Evolutionary conservation across 164 flowering plant genomes (phyloP).

Genomic region (Chloranthus sessilifolius): DNA sequence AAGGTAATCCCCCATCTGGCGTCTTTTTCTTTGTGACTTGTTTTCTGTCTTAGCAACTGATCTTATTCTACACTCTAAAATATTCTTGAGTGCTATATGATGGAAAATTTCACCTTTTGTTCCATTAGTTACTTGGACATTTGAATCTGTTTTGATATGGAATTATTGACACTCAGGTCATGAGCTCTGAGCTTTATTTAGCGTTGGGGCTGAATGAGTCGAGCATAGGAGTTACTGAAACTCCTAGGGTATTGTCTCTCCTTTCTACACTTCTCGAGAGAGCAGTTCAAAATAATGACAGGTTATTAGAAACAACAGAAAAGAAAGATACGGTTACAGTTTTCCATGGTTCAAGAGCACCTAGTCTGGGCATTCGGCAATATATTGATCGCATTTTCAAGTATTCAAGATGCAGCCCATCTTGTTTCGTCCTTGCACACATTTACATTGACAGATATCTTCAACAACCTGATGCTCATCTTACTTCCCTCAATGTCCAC

Average conservation of each 20-base stretch:
- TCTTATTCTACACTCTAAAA: too few species aligned
- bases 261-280: slow-evolving; percentile 57
- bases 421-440: slow-evolving; percentile 75
- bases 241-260: slow-evolving; percentile 48
- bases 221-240: slow-evolving; percentile 31
- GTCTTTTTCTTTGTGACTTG: too few species aligned
- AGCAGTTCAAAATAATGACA: slow-evolving; percentile 55
- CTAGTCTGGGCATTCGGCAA: slow-evolving; percentile 51
- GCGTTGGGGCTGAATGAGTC: slow-evolving; percentile 46
- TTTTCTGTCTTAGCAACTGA: too few species aligned
- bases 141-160: too few species aligned
- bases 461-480: slow-evolving; percentile 26
- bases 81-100: too few species aligned
- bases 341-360: slow-evolving; percentile 74
- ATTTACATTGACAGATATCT: slow-evolving; percentile 73
- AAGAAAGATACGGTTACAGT: slow-evolving; percentile 47
- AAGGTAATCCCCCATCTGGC: too few species aligned
- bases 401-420: slow-evolving; percentile 80
- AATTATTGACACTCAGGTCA: slow-evolving; percentile 26
- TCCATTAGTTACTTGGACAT: too few species aligned
- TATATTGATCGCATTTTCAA: slow-evolving; percentile 80
- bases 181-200: slow-evolving; percentile 31
- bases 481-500: slow-evolving; percentile 78
- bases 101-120: too few species aligned
- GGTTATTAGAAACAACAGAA: slow-evolving; percentile 31